Evolutionary conservation across 768 basidiomycete species (phyloP).

Genomic region (Auriculariales sp.): DNA sequence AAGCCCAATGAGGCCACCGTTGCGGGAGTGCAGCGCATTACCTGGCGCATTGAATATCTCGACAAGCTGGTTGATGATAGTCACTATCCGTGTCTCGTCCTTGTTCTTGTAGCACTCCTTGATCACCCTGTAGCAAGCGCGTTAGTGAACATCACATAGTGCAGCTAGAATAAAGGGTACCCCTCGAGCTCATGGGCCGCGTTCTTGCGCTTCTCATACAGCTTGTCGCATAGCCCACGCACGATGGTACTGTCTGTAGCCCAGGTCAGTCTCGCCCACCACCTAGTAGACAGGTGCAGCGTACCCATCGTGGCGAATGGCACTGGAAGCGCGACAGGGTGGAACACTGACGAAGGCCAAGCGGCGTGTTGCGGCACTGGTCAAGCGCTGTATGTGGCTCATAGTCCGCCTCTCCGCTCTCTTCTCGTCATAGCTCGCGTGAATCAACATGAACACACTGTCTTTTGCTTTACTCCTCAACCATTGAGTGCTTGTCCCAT

Average conservation of each 20-base stretch:
- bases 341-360: no score
- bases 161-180: slow-evolving; percentile 23
- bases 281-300: no score
- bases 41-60: slow-evolving; percentile 79
- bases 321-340: no score
- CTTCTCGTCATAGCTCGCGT: no score
- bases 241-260: slow-evolving; percentile 52
- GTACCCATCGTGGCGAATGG: no score
- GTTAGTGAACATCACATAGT: slow-evolving; percentile 2
- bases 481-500: no score
- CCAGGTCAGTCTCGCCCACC: no score
- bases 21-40: slow-evolving; percentile 79
- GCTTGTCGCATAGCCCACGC: slow-evolving; percentile 79
- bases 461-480: no score
- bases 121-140: slow-evolving; percentile 25
- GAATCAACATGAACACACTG: no score
- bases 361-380: no score
- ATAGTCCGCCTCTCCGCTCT: no score
- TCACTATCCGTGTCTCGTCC: slow-evolving; percentile 65
- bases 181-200: slow-evolving; percentile 94
- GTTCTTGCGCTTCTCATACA: slow-evolving; percentile 92
- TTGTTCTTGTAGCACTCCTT: slow-evolving; percentile 74
- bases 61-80: slow-evolving; percentile 88
- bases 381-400: no score
- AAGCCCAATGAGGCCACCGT: slow-evolving; percentile 90